These are phyloP conservation scores for Neurospora hispaniola DNA, from an alignment of 495 filamentous ascomycete species.

Conservation along the genomic window DNA sequence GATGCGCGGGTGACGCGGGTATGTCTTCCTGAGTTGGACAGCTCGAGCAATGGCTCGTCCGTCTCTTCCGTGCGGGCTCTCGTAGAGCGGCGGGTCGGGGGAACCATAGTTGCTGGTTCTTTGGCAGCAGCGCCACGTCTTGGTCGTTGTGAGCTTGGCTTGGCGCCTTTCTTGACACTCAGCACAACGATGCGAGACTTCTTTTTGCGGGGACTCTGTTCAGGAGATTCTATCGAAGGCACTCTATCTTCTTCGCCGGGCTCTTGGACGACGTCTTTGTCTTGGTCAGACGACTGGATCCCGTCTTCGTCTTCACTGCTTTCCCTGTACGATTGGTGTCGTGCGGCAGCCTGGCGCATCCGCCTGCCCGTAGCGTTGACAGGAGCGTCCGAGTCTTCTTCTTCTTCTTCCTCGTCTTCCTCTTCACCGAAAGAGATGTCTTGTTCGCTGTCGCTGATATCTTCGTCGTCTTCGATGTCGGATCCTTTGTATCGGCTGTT, in stretches of 20 bases:
- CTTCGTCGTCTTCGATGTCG: conserved; percentile 58
- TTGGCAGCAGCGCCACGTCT: conserved; percentile 14
- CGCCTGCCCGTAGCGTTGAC: conserved; percentile 59
- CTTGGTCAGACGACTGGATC: conserved; percentile 23
- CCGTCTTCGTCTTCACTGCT: conserved; percentile 31
- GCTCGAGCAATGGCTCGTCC: conserved; percentile 33
- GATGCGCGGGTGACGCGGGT: conserved; percentile 41
- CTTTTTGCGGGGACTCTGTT: conserved; percentile 5
- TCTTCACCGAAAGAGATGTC: conserved; percentile 48
- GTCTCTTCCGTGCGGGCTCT: conserved; percentile 37
- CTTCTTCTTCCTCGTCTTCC: conserved; percentile 52
- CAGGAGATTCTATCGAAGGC: neutral
- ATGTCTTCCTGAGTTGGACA: conserved; percentile 72
- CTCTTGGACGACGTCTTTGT: conserved; percentile 13
- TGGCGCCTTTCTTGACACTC: conserved; percentile 8
- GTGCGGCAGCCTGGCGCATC: conserved; percentile 50
- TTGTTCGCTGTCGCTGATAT: conserved; percentile 40
- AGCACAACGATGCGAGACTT: conserved; percentile 23
- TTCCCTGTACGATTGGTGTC: conserved; percentile 36
- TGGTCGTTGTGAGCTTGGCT: conserved; percentile 3
- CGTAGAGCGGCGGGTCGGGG: conserved; percentile 30
- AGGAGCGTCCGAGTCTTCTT: conserved; percentile 50
- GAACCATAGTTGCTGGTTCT: conserved; percentile 7
- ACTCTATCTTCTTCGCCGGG: neutral
- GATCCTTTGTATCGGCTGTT: conserved; percentile 46